Evolutionary conservation across 257 asterid species (phyloP).

Genomic region (Scutellaria barbata): DNA sequence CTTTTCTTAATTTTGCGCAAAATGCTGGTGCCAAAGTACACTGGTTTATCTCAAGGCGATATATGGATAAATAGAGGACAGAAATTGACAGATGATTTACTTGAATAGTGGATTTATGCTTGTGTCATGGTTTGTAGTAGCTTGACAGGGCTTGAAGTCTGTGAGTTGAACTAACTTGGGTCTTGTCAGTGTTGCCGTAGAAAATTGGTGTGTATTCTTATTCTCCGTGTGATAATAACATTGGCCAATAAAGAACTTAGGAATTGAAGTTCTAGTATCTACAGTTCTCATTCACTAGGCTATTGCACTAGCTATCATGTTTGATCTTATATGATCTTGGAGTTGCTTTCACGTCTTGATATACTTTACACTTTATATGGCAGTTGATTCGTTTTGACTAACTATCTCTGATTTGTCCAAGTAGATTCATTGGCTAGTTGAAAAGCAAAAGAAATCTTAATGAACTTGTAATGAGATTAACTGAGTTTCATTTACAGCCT

Average conservation of each 20-base stretch:
- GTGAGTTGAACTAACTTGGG: too few species aligned
- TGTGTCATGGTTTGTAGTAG: too few species aligned
- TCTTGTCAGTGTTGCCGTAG: too few species aligned
- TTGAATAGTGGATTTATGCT: too few species aligned
- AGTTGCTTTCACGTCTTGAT: not conserved
- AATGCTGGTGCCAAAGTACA: not conserved
- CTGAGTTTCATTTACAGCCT: constrained; percentile 6
- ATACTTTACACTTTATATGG: not conserved
- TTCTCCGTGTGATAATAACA: too few species aligned
- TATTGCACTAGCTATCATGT: not conserved
- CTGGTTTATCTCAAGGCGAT: not conserved
- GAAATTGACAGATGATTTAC: not conserved
- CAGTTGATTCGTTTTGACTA: not conserved
- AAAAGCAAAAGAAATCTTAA: not conserved
- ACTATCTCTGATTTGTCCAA: too few species aligned
- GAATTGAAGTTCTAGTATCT: too few species aligned
- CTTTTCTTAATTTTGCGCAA: not conserved
- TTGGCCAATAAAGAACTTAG: too few species aligned
- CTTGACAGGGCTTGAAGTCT: too few species aligned
- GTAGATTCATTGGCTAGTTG: not conserved
- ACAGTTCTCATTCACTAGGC: too few species aligned
- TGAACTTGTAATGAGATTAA: constrained; percentile 16
- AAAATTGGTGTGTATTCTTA: too few species aligned
- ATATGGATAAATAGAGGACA: not conserved
- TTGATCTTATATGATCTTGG: not conserved